Evolutionary conservation across 2,329 filamentous ascomycete species (phyloP).

Genomic region (Penicillium sp.): DNA sequence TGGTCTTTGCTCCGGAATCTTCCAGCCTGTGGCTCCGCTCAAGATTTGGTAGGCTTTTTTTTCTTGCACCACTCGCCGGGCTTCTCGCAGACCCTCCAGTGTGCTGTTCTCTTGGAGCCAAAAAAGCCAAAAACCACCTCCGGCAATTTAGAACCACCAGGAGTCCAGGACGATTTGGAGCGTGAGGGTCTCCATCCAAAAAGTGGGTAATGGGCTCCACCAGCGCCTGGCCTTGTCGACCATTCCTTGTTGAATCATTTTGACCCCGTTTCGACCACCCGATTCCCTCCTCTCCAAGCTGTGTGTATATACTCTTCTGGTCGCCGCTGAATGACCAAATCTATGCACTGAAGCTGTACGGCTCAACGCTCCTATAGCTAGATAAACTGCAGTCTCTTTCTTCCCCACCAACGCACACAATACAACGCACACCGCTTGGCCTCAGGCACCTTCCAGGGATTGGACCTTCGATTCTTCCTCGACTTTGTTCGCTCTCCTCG

Average conservation of each 20-base stretch:
- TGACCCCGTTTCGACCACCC: background rate
- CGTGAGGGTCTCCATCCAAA: slow-evolving; percentile 1
- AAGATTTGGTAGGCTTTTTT: background rate
- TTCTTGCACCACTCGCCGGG: background rate
- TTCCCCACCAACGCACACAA: background rate
- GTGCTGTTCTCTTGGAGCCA: background rate
- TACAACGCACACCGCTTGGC: background rate
- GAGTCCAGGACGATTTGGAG: background rate
- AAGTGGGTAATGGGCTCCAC: slow-evolving; percentile 6
- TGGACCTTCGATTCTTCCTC: background rate
- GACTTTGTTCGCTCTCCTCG: too few relatives aligned
- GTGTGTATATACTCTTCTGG: background rate
- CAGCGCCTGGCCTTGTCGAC: background rate
- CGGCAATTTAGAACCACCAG: background rate
- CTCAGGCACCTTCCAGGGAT: slow-evolving; percentile 16
- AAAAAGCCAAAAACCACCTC: background rate
- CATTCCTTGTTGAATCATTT: slow-evolving; percentile 2
- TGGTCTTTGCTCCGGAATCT: background rate
- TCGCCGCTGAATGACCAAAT: background rate
- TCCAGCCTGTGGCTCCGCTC: background rate
- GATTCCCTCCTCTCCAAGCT: background rate
- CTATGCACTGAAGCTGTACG: background rate
- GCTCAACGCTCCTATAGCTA: background rate
- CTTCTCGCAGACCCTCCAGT: background rate
- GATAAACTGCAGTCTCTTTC: background rate